Percentiles rank a stretch among this genome's conserved stretches.
Conservation (phyloP, 331 rosid genomes). For the Malus hybrid region DNA sequence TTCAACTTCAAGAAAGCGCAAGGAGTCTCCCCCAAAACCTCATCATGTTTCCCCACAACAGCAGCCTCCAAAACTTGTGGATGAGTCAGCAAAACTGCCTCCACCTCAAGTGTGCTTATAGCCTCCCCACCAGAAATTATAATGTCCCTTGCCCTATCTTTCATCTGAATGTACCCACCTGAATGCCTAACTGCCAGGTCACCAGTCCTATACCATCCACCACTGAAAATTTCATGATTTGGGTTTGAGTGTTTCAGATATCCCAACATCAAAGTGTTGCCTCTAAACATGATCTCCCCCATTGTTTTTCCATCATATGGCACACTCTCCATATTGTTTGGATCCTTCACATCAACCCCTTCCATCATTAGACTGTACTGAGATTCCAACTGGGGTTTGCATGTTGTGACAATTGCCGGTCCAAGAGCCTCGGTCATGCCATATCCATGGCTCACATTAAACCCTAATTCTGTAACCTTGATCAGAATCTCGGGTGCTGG, state of each 20-base stretch:
- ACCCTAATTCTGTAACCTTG: conserved; percentile 48
- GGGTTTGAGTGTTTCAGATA: conserved; percentile 41
- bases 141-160: conserved; percentile 61
- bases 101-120: conserved; percentile 68
- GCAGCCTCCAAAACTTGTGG: conserved; percentile 63
- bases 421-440: conserved; percentile 91
- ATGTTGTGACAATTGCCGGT: conserved; percentile 45
- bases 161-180: conserved; percentile 50
- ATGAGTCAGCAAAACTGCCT: conserved; percentile 59
- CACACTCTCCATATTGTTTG: conserved; percentile 43
- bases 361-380: conserved; percentile 31
- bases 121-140: conserved; percentile 29
- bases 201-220: conserved; percentile 77
- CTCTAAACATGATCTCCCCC: conserved; percentile 74
- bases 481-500: conserved; percentile 38
- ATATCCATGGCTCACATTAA: conserved; percentile 60
- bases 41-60: conserved; percentile 52
- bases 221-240: conserved; percentile 40
- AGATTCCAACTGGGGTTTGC: conserved; percentile 25
- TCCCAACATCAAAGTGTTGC: conserved; percentile 58
- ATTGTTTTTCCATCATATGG: conserved; percentile 55
- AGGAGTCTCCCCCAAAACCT: conserved; percentile 20
- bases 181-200: conserved; percentile 49
- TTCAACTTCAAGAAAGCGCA: conserved; percentile 58
- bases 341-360: conserved; percentile 66